phyloP scores from a whole-genome alignment of 2,329 filamentous ascomycete species.

The Fusarium sp. region DNA sequence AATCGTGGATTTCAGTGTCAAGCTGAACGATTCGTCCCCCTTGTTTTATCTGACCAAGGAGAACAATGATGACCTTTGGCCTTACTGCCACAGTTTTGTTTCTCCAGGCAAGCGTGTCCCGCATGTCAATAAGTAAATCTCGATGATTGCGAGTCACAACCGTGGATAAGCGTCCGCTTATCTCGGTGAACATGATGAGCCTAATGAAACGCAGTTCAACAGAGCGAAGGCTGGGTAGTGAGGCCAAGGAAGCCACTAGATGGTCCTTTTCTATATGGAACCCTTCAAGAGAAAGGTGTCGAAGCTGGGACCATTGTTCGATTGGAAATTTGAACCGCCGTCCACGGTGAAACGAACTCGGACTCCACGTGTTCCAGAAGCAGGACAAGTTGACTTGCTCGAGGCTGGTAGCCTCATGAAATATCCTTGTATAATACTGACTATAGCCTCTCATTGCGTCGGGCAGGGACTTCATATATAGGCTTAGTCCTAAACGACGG shows the following conservation, averaged over 20 bases:
- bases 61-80: neutral
- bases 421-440: neutral
- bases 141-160: neutral
- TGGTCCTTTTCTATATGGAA: slow-evolving; percentile 44
- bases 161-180: neutral
- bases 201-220: slow-evolving; percentile 48
- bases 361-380: neutral
- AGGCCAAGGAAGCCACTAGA: slow-evolving; percentile 44
- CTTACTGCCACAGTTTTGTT: neutral
- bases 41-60: fast-evolving
- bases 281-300: slow-evolving; percentile 47
- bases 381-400: slow-evolving; percentile 36
- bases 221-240: slow-evolving; percentile 45
- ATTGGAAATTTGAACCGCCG: slow-evolving; percentile 44
- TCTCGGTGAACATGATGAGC: slow-evolving; percentile 3
- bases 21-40: neutral
- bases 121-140: neutral
- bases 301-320: slow-evolving; percentile 44
- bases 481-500: neutral
- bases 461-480: too few relatives aligned
- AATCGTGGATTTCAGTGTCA: neutral
- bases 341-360: too few relatives aligned
- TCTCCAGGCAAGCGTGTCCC: neutral
- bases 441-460: too few relatives aligned
- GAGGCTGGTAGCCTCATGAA: slow-evolving; percentile 46